Base-by-base conservation (phyloP, 805 yeast species). In the Lachancea mirantina region DNA sequence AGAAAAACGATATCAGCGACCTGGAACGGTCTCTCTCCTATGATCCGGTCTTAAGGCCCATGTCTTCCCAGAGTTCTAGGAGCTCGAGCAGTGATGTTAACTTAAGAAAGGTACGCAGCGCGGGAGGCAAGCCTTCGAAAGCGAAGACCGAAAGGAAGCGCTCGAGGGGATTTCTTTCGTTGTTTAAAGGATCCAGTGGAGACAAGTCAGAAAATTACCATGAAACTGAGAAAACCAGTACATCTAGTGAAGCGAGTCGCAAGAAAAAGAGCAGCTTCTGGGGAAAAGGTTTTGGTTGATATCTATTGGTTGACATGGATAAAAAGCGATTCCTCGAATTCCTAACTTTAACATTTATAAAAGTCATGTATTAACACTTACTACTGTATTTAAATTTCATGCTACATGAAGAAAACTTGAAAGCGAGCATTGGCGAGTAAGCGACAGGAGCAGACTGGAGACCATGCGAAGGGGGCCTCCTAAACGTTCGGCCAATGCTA, bases 51-150 rank as follows among this genome's bases (percentile, higher is more conserved):
- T 19, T 34, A 30, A 28, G 38, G n/a, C 30, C 33, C 4, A 30
- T 16, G n/a, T 16, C 26, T 3, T 34, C 38, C 10, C 33, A 34
- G 19, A 18, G 26, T n/a, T 9, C 21, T 14, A 25, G 18, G 18
- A 15, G 20, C 25, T 19, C 33, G 3, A 15, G 15, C 16, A 23
- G 26, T 14, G 33, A 34, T 11, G 24, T 23, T 13, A 28, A 29
- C 15, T 23, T 49, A 19, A 34, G 53, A 16, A 52, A 49, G 28
- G 46, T 47, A 1, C 41, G 45, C 22, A 47, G 53, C 32, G 38
- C 57, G n/a, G 39, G 39, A 21, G 40, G 39, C 8, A 35, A 36
- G 19, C 44, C 40, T 16, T 32, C 30, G 11, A 43, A 39, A 25
- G 42, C 50, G 7, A 36, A 29, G 21, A 46, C 35, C 14, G 46